Conservation (phyloP, 208 protist species). For the Phytomonas sp. region DNA sequence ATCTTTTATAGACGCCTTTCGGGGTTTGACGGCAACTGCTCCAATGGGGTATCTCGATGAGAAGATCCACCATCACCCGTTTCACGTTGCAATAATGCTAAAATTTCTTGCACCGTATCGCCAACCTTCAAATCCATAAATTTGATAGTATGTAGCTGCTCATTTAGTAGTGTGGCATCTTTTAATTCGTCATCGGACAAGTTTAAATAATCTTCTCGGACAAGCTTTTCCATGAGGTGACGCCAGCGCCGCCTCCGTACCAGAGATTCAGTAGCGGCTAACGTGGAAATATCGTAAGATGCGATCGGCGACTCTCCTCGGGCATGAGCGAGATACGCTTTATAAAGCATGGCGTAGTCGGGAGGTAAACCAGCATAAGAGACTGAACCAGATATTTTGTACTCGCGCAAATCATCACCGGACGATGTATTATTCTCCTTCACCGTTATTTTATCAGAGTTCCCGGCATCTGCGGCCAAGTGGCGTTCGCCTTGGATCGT, state of each 20-base stretch:
- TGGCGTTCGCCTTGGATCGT: not conserved
- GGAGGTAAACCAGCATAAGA: not conserved
- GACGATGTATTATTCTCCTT: not conserved
- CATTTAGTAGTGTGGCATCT: conserved; percentile 54
- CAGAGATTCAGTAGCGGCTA: conserved; percentile 30
- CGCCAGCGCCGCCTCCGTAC: conserved; percentile 68
- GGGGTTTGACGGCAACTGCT: conserved; percentile 59
- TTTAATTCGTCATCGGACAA: conserved; percentile 45
- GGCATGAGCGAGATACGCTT: conserved; percentile 56
- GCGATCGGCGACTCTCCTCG: conserved; percentile 37
- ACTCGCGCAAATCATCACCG: not conserved
- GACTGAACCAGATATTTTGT: not conserved
- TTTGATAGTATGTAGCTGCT: conserved; percentile 81
- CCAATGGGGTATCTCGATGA: conserved; percentile 39
- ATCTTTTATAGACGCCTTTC: conserved; percentile 49
- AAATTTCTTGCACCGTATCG: conserved; percentile 70
- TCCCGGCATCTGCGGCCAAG: not conserved
- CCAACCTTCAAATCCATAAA: conserved; percentile 84
- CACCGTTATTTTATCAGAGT: not conserved
- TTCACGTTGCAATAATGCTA: conserved; percentile 53
- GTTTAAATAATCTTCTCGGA: conserved; percentile 61
- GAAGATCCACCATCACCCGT: conserved; percentile 31
- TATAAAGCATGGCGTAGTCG: conserved; percentile 53
- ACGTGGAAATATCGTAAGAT: conserved; percentile 47
- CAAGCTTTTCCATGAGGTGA: conserved; percentile 63